A percentile compares a stretch with the other conserved stretches of the same genome.
Conservation (phyloP, 2,329 filamentous ascomycete species). For the Graphiopsis chlorocephala region DNA sequence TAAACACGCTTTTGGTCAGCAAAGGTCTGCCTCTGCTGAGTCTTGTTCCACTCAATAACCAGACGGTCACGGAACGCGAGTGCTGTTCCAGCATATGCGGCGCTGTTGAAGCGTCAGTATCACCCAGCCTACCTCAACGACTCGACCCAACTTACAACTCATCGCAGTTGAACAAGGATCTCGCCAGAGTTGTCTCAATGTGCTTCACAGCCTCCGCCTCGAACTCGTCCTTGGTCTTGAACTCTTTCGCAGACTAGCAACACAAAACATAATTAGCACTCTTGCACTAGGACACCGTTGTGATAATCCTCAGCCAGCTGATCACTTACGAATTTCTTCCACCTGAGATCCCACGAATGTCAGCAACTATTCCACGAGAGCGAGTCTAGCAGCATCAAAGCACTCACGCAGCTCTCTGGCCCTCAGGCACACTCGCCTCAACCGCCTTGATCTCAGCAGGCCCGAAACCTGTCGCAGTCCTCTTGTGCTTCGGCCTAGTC, state of each 20-base stretch:
- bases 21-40: slow-evolving; percentile 92
- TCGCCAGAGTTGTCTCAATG: slow-evolving; percentile 92
- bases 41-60: slow-evolving; percentile 96
- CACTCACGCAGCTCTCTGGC: slow-evolving; percentile 77
- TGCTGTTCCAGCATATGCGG: slow-evolving; percentile 86
- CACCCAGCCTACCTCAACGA: slow-evolving; percentile 22
- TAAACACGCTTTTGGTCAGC: slow-evolving; percentile 91
- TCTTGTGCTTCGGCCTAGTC: slow-evolving; percentile 91
- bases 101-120: slow-evolving; percentile 42
- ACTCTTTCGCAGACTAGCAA: slow-evolving; percentile 62
- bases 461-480: slow-evolving; percentile 93
- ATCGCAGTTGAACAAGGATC: slow-evolving; percentile 97
- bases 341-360: slow-evolving; percentile 39
- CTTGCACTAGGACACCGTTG: background rate
- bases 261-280: background rate
- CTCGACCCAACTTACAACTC: slow-evolving; percentile 51
- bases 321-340: slow-evolving; percentile 51
- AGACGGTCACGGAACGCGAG: slow-evolving; percentile 90
- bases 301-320: slow-evolving; percentile 39
- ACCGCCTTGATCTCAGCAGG: slow-evolving; percentile 88
- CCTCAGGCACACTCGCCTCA: slow-evolving; percentile 86
- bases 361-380: background rate
- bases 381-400: background rate
- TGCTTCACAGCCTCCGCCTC: slow-evolving; percentile 81
- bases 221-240: slow-evolving; percentile 79